phyloP scores from a whole-genome alignment of 345 rosid species.

The Rhodamnia rubescens region DNA sequence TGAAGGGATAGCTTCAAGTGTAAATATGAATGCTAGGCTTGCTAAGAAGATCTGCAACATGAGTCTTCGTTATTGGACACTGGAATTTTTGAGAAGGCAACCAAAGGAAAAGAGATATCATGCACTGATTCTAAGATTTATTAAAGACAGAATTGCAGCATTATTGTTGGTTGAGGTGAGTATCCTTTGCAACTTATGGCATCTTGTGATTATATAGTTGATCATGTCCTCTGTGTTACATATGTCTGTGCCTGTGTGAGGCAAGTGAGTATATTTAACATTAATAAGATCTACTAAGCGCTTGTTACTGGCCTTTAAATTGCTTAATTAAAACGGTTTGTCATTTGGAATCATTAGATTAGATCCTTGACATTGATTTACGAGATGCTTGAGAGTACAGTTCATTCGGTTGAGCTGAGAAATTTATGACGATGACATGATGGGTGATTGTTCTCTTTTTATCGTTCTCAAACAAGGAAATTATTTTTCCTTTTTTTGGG shows the following conservation, averaged over 20 bases:
- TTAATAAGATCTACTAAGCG: background rate
- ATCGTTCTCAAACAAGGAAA: background rate
- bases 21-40: slow-evolving; percentile 48
- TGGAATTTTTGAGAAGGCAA: slow-evolving; percentile 73
- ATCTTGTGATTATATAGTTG: background rate
- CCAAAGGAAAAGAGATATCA: slow-evolving; percentile 55
- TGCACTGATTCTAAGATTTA: slow-evolving; percentile 70
- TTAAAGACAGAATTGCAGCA: slow-evolving; percentile 75
- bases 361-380: background rate
- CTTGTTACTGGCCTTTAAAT: background rate
- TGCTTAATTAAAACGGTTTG: background rate
- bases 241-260: background rate
- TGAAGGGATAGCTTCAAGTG: slow-evolving; percentile 70
- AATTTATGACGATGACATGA: background rate
- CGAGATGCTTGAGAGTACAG: background rate
- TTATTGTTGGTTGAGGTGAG: slow-evolving; percentile 70
- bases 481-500: background rate
- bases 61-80: slow-evolving; percentile 82
- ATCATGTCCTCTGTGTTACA: background rate
- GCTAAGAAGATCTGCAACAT: slow-evolving; percentile 50
- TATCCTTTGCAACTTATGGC: background rate
- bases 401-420: background rate
- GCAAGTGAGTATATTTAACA: background rate
- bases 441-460: background rate
- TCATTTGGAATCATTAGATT: background rate